Evolutionary conservation across 805 yeast genomes (phyloP).

Genomic region (Yarrowia keelungensis): DNA sequence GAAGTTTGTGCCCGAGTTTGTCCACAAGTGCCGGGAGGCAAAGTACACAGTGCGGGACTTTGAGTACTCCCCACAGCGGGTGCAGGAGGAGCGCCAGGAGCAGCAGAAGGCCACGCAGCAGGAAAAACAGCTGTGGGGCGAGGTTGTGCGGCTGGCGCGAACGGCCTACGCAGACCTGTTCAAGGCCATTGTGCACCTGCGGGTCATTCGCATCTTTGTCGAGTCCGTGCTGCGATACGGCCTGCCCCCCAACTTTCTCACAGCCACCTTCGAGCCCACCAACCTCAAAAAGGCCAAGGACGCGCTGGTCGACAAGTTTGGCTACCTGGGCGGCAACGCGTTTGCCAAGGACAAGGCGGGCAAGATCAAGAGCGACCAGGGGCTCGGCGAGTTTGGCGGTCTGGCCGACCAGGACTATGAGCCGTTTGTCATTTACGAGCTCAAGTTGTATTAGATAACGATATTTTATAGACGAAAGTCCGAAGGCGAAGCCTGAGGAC

Average conservation of each 20-base stretch:
- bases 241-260: conserved; percentile 87
- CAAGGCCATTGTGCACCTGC: conserved; percentile 88
- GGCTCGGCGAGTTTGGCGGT: conserved; percentile 85
- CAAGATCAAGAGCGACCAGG: conserved; percentile 63
- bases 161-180: conserved; percentile 90
- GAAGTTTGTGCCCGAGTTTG: conserved; percentile 74
- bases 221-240: conserved; percentile 97
- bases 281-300: conserved; percentile 64
- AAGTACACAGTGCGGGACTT: conserved; percentile 95
- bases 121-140: conserved; percentile 74
- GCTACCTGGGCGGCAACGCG: conserved; percentile 91
- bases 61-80: conserved; percentile 77
- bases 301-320: conserved; percentile 76
- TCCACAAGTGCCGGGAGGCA: conserved; percentile 74
- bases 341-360: conserved; percentile 71
- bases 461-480: not conserved
- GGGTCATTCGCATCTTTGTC: conserved; percentile 84
- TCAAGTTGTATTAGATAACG: conserved; percentile 50
- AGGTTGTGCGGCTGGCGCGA: conserved; percentile 79
- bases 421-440: conserved; percentile 87
- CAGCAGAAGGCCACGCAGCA: conserved; percentile 74
- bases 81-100: conserved; percentile 77
- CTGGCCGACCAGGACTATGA: conserved; percentile 94
- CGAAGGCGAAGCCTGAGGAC: too few relatives aligned
- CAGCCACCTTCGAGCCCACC: conserved; percentile 52